Evolutionary conservation across 306 rosid genomes (phyloP).

Genomic region (Fragaria nilgerrensis): DNA sequence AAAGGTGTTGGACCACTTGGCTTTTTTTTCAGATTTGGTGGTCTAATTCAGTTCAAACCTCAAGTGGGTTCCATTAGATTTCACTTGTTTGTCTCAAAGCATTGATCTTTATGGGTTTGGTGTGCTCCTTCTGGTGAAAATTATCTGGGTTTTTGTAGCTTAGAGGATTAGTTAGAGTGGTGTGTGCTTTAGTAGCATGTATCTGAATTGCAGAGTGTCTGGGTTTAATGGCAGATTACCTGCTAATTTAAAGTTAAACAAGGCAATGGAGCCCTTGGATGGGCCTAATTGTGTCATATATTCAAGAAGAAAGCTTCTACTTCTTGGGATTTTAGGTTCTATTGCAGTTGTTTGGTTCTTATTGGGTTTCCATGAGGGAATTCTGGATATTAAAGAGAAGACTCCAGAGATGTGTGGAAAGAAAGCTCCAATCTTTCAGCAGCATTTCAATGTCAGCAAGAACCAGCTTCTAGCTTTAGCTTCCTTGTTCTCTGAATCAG

Average conservation of each 20-base stretch:
- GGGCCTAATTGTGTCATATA: constrained; percentile 46
- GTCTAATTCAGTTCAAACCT: constrained; percentile 23
- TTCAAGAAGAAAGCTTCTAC: constrained; percentile 46
- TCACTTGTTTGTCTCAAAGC: constrained; percentile 35
- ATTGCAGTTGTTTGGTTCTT: constrained; percentile 43
- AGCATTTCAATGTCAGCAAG: constrained; percentile 66
- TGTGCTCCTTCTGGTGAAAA: constrained; percentile 24
- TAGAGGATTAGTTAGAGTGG: constrained; percentile 17
- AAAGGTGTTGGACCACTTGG: constrained; percentile 36
- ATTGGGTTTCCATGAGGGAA: constrained; percentile 34
- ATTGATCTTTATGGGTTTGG: constrained; percentile 34
- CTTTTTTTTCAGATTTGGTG: constrained; percentile 21
- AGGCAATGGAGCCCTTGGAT: constrained; percentile 50
- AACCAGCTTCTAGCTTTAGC: constrained; percentile 57
- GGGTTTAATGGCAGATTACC: constrained; percentile 60
- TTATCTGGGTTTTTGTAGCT: constrained; percentile 25
- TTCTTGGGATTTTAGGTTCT: constrained; percentile 49
- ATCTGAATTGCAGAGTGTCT: constrained; percentile 58
- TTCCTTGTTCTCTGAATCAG: constrained; percentile 60
- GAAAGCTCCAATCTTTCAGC: constrained; percentile 52
- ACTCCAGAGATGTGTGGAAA: constrained; percentile 40
- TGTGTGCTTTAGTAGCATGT: constrained; percentile 58
- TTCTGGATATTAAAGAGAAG: constrained; percentile 38
- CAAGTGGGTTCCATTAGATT: constrained; percentile 41
- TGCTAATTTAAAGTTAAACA: constrained; percentile 47